Conservation (phyloP, 441 rosid species). For the Jatropha podagrica region DNA sequence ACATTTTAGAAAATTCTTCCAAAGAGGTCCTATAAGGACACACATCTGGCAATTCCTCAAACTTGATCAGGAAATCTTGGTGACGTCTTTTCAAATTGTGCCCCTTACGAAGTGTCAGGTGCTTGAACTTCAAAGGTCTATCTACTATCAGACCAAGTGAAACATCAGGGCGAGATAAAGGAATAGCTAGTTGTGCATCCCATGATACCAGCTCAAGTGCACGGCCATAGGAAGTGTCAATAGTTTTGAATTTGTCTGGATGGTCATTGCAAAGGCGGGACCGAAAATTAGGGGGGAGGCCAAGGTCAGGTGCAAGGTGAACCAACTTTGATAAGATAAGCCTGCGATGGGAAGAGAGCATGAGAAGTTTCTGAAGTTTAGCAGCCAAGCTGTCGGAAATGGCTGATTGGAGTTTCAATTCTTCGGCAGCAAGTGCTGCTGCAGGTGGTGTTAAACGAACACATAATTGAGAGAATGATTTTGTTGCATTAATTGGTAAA, state of each 20-base stretch:
- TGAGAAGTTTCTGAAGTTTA: constrained; percentile 87
- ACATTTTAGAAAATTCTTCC: constrained; percentile 49
- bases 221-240: constrained; percentile 75
- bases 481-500: constrained; percentile 68
- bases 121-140: constrained; percentile 81
- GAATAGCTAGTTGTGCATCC: constrained; percentile 59
- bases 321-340: constrained; percentile 78
- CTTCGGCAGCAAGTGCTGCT: constrained; percentile 51
- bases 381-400: constrained; percentile 54
- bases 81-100: constrained; percentile 68
- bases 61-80: constrained; percentile 58
- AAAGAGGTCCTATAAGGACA: constrained; percentile 63
- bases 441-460: constrained; percentile 80
- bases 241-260: constrained; percentile 67
- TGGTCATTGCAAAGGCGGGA: constrained; percentile 80
- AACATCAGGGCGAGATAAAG: constrained; percentile 40
- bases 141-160: constrained; percentile 61
- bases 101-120: constrained; percentile 68
- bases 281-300: constrained; percentile 82
- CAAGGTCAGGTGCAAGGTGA: constrained; percentile 83
- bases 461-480: constrained; percentile 58
- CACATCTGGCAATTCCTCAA: constrained; percentile 57
- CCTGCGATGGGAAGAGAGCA: constrained; percentile 71
- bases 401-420: constrained; percentile 50
- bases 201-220: constrained; percentile 84